Evolutionary conservation across 495 filamentous ascomycete species (phyloP), one percentile per base, ranked within the genome.

Genomic region (Penicillium bovifimosum): DNA sequence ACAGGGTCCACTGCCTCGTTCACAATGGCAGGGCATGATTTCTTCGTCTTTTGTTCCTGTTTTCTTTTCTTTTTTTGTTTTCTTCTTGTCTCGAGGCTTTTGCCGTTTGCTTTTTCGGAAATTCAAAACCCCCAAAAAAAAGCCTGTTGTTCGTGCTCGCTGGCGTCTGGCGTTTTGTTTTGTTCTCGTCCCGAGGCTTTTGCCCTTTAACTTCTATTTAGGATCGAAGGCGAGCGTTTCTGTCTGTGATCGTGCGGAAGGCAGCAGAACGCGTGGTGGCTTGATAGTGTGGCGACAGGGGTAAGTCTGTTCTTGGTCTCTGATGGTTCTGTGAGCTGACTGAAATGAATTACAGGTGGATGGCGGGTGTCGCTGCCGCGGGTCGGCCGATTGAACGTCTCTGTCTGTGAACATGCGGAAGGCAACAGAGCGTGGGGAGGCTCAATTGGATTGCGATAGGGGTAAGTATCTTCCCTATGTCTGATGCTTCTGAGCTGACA

Each of bases 361-460:
- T 29, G 14, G 5, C 17, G 41, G 26, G 26, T 6, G 1, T 42
- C 26, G 40, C 1, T n/a, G 8, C 13, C 24, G 6, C 24, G 6
- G 1, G n/a, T 16, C 34, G 13, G 13, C 2, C n/a, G 17, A 39
- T 1, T 5, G 10, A 33, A 45, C 29, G 32, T 47, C 32, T 47
- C 44, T 36, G 32, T 47, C 32, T 45, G 42, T 45, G 32, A 34
- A 27, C 17, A 16, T 14, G 44, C 1, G 44, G 44, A 47, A 47
- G 44, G 31, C 29, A 47, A 11, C 32, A 36, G 44, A 27, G 20
- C 29, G 6, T 20, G 11, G 26, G 39, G 20, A 27, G 20, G 39
- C 39, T 27, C n/a, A n/a, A 43, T 29, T 29, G n/a, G 26, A 17
- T 43, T 8, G 41, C 6, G n/a, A 43, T n/a, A n/a, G 5, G n/a